Evolutionary conservation across 306 rosid genomes (phyloP).

Genomic region (Gillenia trifoliata): DNA sequence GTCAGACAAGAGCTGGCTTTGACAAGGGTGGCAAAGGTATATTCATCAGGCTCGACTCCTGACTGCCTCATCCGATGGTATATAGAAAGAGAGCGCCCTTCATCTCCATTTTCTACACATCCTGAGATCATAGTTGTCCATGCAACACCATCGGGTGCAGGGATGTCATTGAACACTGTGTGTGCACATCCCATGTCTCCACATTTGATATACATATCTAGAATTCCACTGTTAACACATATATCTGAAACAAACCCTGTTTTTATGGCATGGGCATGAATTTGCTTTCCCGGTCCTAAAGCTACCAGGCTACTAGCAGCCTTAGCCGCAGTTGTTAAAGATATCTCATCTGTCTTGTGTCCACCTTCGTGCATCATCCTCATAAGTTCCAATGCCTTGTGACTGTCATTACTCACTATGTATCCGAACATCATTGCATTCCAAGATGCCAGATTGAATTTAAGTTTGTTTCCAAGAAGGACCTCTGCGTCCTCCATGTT

Average conservation of each 20-base stretch:
- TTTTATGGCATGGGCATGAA: conserved; percentile 55
- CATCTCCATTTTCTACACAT: conserved; percentile 71
- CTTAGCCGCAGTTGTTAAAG: conserved; percentile 67
- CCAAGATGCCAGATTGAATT: conserved; percentile 72
- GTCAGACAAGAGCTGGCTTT: conserved; percentile 68
- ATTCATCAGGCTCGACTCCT: conserved; percentile 70
- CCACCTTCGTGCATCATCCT: conserved; percentile 44
- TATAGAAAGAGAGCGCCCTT: conserved; percentile 50
- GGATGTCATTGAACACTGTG: conserved; percentile 50
- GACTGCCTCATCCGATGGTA: conserved; percentile 68
- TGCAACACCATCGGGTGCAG: conserved; percentile 63
- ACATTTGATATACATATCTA: conserved; percentile 79
- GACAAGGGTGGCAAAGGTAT: conserved; percentile 71
- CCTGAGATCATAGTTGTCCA: conserved; percentile 91
- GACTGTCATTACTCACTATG: conserved; percentile 34
- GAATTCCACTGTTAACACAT: conserved; percentile 53
- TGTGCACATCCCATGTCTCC: conserved; percentile 63
- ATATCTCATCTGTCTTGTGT: conserved; percentile 46
- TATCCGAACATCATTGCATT: conserved; percentile 81
- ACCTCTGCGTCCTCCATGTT: conserved; percentile 60
- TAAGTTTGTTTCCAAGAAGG: conserved; percentile 43
- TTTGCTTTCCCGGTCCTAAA: conserved; percentile 58
- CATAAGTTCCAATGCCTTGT: conserved; percentile 52
- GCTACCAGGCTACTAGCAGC: conserved; percentile 60
- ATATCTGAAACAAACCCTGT: conserved; percentile 46